Evolutionary conservation across 2,329 filamentous ascomycete species (phyloP), one percentile per base, ranked within the genome.

Genomic region (Ceratocystis eucalypticola): DNA sequence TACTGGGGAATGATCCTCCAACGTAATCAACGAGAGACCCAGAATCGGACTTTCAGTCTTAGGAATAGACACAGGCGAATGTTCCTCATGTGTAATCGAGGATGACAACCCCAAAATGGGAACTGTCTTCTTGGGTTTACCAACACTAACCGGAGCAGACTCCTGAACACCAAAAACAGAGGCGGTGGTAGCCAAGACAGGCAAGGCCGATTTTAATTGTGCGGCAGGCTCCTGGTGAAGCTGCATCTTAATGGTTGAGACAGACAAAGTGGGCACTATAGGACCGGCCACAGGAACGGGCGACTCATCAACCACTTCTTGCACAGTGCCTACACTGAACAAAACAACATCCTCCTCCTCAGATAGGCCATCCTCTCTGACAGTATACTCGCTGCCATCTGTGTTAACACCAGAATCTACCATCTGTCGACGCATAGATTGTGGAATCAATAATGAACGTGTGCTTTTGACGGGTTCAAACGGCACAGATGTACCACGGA

Each of bases 341-440:
- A 64, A 69, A 50, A 70, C 70, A 69, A 69, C 72, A 1, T 70
- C 69, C 41, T 71, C 68, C 2, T 74, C 74, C 57, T 74, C 73
- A 8, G 61, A 64, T 2, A 64, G 5, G 48, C 76, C 77, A 67
- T 33, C 15, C 8, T 57, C 53, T n/a, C 28, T n/a, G 12, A 6
- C 53, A 30, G 53, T 57, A 5, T 57, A 28, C 25, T 84, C 75
- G 0, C 82, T 79, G 5, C 20, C 50, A 28, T 87, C 84, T 0
- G 84, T 86, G 80, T 87, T 85, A 71, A 80, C 81, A 30, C 80
- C 78, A 45, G 77, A 80, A 69, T 87, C 83, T 8, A 85, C 78
- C 83, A 86, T 87, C 41, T 80, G 76, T 7, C 66, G 66, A 22
- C 63, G 55, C 63, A 67, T 67, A 46, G 66, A 65, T 22, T 65